These are phyloP conservation scores for Leccinum boreale DNA, from an alignment of 768 basidiomycete species.

Conservation along the genomic window DNA sequence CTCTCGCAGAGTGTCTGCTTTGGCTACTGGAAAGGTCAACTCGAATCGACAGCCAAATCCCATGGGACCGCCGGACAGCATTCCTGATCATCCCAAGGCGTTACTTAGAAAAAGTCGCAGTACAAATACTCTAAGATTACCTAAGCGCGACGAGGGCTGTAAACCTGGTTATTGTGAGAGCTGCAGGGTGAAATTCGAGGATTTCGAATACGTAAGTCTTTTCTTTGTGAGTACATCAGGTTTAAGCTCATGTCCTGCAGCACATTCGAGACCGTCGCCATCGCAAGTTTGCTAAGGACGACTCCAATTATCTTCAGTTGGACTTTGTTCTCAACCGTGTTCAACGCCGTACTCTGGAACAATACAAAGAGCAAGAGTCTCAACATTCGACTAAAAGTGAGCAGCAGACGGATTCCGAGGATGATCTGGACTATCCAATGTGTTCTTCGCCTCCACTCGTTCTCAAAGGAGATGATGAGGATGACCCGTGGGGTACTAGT, in stretches of 20 bases:
- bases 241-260: slow-evolving; percentile 37
- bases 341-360: slow-evolving; percentile 37
- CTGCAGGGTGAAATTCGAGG: slow-evolving; percentile 85
- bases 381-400: slow-evolving; percentile 7
- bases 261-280: slow-evolving; percentile 74
- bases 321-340: slow-evolving; percentile 73
- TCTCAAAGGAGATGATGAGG: slow-evolving; percentile 12
- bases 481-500: slow-evolving; percentile 19
- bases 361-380: slow-evolving; percentile 27
- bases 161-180: slow-evolving; percentile 99
- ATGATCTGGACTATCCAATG: slow-evolving; percentile 15
- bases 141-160: slow-evolving; percentile 77
- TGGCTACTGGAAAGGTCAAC: slow-evolving; percentile 25
- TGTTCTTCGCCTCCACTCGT: slow-evolving; percentile 16
- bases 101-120: slow-evolving; percentile 73
- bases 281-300: slow-evolving; percentile 74
- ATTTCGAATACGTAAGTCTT: slow-evolving; percentile 68
- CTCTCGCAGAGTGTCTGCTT: slow-evolving; percentile 47
- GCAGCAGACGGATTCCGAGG: slow-evolving; percentile 14
- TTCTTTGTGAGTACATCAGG: background rate
- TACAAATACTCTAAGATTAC: slow-evolving; percentile 71
- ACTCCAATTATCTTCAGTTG: slow-evolving; percentile 73
- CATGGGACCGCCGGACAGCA: slow-evolving; percentile 68
- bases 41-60: slow-evolving; percentile 28
- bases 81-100: slow-evolving; percentile 50